Base-by-base conservation (phyloP, 352 stramenopile species). In the Phytophthora palmivora region DNA sequence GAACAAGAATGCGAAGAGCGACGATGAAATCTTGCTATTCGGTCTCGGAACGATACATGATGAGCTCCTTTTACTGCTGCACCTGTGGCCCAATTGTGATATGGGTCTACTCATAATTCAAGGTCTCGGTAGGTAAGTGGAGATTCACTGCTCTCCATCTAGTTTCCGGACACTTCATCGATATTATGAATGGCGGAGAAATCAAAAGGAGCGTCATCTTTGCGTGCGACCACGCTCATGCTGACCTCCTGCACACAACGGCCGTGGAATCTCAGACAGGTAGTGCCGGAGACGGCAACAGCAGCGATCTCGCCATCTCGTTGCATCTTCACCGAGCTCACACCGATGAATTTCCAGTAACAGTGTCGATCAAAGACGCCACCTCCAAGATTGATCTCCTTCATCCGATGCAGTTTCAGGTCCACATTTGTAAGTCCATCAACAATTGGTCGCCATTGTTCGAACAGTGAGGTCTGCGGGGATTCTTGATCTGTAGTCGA, bases 341-440 rank as follows among this genome's bases (percentile, higher is more conserved):
- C 33, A 11, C 45, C 68, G 16, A 67, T 48, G 16, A 80, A 50
- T 28, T 53, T 46, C 74, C 74, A 83, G 19, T 71, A 26, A 28
- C 71, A 79, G 1, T 15, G 7, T 10, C 54, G 49, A 3, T 72
- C 48, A 24, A 63, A 53, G 18, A 53, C 26, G 22, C 33, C 46
- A 51, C 37, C 33, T 38, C 37, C 39, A 10, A 70, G 45, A 4
- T 41, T 19, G 14, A 12, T 54, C 36, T 74, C 57, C 6, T 73
- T 22, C 32, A 67, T 56, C 14, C 52, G 47, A 9, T 66, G n/a
- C 21, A 78, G 60, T 33, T 55, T 66, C 63, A 82, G 43, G 33
- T 67, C 65, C 15, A 78, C 43, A 52, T 78, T 75, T 39, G 75
- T 67, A 15, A 78, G 49, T 33, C 51, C 74, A n/a, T 77, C 67